These are phyloP conservation scores for Yamadazyma trypodendri DNA, from an alignment of 1,139 yeast species.

Conservation along the genomic window DNA sequence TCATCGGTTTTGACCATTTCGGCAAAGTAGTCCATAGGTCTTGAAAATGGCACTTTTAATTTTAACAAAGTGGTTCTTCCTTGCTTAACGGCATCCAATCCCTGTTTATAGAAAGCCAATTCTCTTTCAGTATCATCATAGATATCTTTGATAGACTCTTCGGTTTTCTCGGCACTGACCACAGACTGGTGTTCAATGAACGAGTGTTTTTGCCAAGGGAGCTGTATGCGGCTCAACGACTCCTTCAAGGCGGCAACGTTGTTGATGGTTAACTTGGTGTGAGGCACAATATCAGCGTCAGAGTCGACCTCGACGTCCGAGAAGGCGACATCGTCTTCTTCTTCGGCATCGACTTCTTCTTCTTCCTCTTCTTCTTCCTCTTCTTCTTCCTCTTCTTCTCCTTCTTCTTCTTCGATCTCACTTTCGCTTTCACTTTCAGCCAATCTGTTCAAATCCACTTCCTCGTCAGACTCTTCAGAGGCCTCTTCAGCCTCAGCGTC, in stretches of 20 bases:
- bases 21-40: conserved; percentile 96
- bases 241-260: conserved; percentile 70
- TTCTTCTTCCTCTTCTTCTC: conserved; percentile 43
- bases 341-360: conserved; percentile 41
- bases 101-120: conserved; percentile 81
- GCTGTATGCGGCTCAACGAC: conserved; percentile 61
- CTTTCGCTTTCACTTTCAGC: conserved; percentile 54
- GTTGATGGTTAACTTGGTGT: conserved; percentile 80
- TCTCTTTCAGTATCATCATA: conserved; percentile 89
- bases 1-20: conserved; percentile 98
- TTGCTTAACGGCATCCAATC: conserved; percentile 75
- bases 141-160: conserved; percentile 74
- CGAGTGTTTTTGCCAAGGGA: conserved; percentile 69
- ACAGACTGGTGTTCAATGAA: conserved; percentile 85
- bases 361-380: conserved; percentile 46
- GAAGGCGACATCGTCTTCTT: conserved; percentile 66
- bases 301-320: conserved; percentile 81
- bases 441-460: conserved; percentile 52
- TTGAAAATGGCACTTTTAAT: conserved; percentile 79
- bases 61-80: conserved; percentile 67
- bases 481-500: conserved; percentile 30
- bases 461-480: conserved; percentile 31
- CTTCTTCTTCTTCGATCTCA: conserved; percentile 36
- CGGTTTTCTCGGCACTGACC: conserved; percentile 59
- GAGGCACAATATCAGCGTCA: conserved; percentile 87